phyloP scores from a whole-genome alignment of 371 early-diverging fungal genomes.

The Mortierella sp. region DNA sequence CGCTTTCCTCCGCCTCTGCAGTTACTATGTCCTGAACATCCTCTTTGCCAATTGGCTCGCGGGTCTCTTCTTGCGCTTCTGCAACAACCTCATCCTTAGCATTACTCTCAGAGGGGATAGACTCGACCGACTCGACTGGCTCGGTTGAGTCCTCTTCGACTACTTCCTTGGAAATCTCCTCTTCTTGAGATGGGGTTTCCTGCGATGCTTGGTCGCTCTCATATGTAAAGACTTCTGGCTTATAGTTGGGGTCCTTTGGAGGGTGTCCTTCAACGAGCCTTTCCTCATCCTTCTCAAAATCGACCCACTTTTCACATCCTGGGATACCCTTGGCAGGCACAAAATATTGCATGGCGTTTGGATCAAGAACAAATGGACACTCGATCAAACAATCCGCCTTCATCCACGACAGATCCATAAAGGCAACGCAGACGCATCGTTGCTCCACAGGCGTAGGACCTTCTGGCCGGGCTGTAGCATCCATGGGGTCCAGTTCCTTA shows the following conservation, averaged over 20 bases:
- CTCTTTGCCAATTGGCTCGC: not conserved
- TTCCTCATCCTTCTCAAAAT: conserved; percentile 27
- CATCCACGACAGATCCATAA: conserved; percentile 48
- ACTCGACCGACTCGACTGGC: too few species aligned
- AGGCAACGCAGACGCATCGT: conserved; percentile 43
- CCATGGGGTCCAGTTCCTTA: conserved; percentile 17
- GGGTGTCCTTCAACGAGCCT: conserved; percentile 32
- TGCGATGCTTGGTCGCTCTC: not conserved
- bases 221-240: conserved; percentile 20
- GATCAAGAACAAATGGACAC: conserved; percentile 31
- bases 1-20: not conserved
- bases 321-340: conserved; percentile 10
- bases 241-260: conserved; percentile 20
- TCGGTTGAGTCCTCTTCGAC: too few species aligned
- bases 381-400: conserved; percentile 33
- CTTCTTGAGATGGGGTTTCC: too few species aligned
- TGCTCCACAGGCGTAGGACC: conserved; percentile 28
- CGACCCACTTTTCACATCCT: conserved; percentile 34
- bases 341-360: conserved; percentile 22
- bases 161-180: too few species aligned
- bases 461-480: conserved; percentile 14
- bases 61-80: not conserved
- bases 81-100: not conserved
- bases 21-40: not conserved
- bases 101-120: not conserved